Percentiles rank a stretch among this genome's conserved stretches.
These are phyloP conservation scores for Bretziella fagacearum DNA, from an alignment of 2,329 filamentous ascomycete genomes.

Conservation along the genomic window DNA sequence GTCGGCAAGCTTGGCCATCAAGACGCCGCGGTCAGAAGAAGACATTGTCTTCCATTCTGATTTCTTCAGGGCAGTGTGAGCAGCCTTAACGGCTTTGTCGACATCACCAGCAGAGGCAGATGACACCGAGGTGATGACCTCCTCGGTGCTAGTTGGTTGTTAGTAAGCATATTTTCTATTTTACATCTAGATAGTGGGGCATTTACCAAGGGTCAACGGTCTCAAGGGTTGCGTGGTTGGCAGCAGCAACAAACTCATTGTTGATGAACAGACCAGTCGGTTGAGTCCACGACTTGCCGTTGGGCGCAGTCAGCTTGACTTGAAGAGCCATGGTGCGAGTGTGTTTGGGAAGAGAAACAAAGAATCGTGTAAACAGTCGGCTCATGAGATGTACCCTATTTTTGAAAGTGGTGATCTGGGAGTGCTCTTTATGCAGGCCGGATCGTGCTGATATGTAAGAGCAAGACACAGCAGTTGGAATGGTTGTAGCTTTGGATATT, in stretches of 20 bases:
- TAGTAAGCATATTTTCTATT: not conserved
- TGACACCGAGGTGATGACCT: constrained; percentile 53
- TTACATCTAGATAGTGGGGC: not conserved
- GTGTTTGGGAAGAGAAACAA: not conserved
- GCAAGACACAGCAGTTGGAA: no score
- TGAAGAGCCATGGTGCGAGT: constrained; percentile 15
- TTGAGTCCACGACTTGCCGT: constrained; percentile 54
- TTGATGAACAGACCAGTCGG: constrained; percentile 70
- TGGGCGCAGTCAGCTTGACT: constrained; percentile 54
- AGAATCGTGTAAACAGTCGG: not conserved
- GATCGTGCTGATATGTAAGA: no score
- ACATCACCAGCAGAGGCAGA: constrained; percentile 51
- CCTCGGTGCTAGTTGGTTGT: constrained; percentile 32
- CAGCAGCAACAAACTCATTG: constrained; percentile 59
- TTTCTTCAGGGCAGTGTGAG: constrained; percentile 49
- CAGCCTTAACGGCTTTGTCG: constrained; percentile 51
- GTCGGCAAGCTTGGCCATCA: constrained; percentile 54
- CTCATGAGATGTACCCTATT: no score
- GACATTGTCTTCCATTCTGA: constrained; percentile 51
- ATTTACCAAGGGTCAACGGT: constrained; percentile 53
- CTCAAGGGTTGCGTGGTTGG: constrained; percentile 44
- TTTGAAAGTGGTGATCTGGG: no score
- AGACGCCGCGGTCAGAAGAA: constrained; percentile 47
- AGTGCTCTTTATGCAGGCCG: no score
- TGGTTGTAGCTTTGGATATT: no score